Evolutionary conservation across 345 rosid genomes (phyloP), one percentile per base, ranked within the genome.

Genomic region (Eucalyptus camaldulensis): DNA sequence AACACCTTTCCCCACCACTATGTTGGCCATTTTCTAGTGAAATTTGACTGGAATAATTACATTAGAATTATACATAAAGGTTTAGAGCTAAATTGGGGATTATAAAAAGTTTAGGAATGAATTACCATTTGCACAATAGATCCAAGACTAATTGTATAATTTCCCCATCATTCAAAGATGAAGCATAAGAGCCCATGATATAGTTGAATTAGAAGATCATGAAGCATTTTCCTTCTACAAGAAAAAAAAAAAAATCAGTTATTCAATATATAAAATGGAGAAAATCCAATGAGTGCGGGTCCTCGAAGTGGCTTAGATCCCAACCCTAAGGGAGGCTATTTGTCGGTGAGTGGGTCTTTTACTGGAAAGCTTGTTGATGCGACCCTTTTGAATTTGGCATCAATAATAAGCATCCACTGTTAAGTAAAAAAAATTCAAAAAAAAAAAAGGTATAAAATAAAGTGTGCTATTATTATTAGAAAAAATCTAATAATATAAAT

Each of bases 21-120:
- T 14, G 1, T 21, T 7, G 0, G 1, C 5, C 47, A 40, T 76
- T 76, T 15, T 40, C 8, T 4, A 4, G 27, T 2, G 8, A 4
- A 40, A 19, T 76, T 21, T 40, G 29, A 24, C 1, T 11, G 0
- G 3, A 37, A 10, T 43, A 4, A 76, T 10, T 22, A 40, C 8
- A 40, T 19, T 76, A 22, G 8, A 76, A 76, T 40, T 37, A 37
- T 25, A 7, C 15, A 4, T 12, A 10, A 37, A 69, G 6, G 4
- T 22, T 37, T 10, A 3, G 8, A 12, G 43, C 47, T 37, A 37
- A 76, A 76, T 37, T 40, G 0, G 29, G 8, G 4, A 76, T 40
- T 4, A 21, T 11, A 22, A 10, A 76, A 76, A 76, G 5, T 76
- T 6, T 3, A 11, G 5, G 15, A 76, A 40, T 76, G 11, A 21